phyloP scores from a whole-genome alignment of 495 filamentous ascomycete species.

The Acidiella bohemica region DNA sequence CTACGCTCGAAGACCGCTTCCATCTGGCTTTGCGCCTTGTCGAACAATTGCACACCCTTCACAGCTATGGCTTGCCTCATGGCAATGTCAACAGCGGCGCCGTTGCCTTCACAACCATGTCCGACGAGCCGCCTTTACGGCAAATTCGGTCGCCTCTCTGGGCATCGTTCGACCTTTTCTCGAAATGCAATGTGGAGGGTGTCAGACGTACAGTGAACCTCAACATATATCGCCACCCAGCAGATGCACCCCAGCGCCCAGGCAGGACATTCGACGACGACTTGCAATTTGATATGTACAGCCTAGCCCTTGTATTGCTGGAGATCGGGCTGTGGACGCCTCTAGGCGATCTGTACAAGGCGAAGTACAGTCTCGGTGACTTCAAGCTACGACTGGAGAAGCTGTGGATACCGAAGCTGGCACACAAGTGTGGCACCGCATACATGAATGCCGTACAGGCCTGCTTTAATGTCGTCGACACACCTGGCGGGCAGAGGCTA shows the following conservation, averaged over 20 bases:
- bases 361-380: conserved; percentile 48
- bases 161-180: conserved; percentile 70
- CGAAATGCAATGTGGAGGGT: conserved; percentile 43
- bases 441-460: conserved; percentile 73
- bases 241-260: conserved; percentile 18
- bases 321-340: conserved; percentile 86
- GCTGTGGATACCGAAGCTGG: conserved; percentile 46
- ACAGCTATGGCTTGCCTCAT: conserved; percentile 63
- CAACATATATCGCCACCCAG: conserved; percentile 64
- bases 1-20: conserved; percentile 66
- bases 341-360: conserved; percentile 52
- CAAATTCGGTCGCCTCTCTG: conserved; percentile 59
- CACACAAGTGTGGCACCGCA: conserved; percentile 32
- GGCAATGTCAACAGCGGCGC: conserved; percentile 70
- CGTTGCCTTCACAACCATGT: conserved; percentile 44
- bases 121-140: conserved; percentile 26
- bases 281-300: conserved; percentile 74
- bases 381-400: conserved; percentile 51
- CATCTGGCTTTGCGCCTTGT: conserved; percentile 67
- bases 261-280: conserved; percentile 25
- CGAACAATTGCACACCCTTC: conserved; percentile 60
- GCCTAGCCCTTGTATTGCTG: conserved; percentile 66
- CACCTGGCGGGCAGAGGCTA: conserved; percentile 3
- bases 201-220: conserved; percentile 28
- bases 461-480: conserved; percentile 63